A percentile compares a stretch with the other conserved stretches of the same genome.
phyloP scores from a whole-genome alignment of 2,329 filamentous ascomycete species.

The Phaeosphaeria sp. region DNA sequence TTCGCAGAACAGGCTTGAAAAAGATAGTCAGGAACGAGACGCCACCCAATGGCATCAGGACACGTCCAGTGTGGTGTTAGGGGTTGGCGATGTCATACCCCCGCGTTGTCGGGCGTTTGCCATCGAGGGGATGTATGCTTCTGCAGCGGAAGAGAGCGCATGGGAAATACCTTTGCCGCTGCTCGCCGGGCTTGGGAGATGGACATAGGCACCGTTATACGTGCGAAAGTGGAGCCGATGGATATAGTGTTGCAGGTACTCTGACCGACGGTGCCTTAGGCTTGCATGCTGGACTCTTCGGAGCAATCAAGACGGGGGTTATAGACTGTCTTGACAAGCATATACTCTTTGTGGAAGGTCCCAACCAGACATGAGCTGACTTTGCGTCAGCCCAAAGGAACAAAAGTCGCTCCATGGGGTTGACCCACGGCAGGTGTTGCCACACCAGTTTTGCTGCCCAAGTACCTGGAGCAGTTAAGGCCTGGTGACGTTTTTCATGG shows the following conservation, averaged over 20 bases:
- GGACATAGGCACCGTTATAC: neutral
- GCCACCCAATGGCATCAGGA: conserved; percentile 1
- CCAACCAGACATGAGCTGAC: neutral
- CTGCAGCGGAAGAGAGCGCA: conserved; percentile 2
- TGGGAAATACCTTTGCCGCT: conserved; percentile 2
- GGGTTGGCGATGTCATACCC: neutral
- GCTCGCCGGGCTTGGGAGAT: neutral
- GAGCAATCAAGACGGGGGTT: neutral
- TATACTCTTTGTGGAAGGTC: neutral
- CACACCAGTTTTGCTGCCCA: neutral
- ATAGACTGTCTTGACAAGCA: neutral
- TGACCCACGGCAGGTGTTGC: neutral
- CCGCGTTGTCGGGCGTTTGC: neutral
- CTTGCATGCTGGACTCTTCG: neutral
- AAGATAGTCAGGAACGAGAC: neutral
- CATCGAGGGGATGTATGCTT: neutral
- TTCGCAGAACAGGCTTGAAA: neutral
- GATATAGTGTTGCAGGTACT: neutral
- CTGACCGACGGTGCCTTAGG: neutral
- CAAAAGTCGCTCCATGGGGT: neutral
- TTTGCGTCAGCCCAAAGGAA: neutral
- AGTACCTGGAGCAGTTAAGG: neutral
- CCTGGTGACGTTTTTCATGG: neutral
- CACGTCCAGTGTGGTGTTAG: neutral
- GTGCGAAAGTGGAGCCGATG: neutral